Conservation (phyloP, 352 stramenopile species). For the Hyaloperonospora arabidopsidis region DNA sequence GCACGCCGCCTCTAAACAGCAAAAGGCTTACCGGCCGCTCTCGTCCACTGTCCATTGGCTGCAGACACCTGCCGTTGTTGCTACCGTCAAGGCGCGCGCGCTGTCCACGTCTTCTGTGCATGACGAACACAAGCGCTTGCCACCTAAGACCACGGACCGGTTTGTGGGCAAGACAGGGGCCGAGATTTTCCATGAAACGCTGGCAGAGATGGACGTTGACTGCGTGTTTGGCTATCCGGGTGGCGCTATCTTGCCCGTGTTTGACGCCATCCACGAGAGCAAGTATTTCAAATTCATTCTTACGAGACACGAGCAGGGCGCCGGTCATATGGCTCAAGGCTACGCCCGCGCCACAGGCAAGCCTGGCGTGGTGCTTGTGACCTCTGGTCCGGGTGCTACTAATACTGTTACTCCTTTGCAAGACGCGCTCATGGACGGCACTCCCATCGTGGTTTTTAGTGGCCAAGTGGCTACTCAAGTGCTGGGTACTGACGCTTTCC, state of each 20-base stretch:
- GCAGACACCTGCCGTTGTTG: slow-evolving; percentile 9
- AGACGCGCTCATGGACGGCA: slow-evolving; percentile 92
- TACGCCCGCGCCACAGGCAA: slow-evolving; percentile 80
- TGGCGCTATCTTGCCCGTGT: slow-evolving; percentile 89
- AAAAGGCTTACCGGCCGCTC: slow-evolving; percentile 20
- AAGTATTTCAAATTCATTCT: slow-evolving; percentile 77
- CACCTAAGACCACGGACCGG: slow-evolving; percentile 64
- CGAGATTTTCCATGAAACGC: slow-evolving; percentile 91
- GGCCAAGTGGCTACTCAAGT: slow-evolving; percentile 90
- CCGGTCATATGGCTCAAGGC: slow-evolving; percentile 81
- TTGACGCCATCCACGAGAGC: slow-evolving; percentile 91
- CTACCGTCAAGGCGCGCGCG: slow-evolving; percentile 17
- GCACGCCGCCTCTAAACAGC: slow-evolving; percentile 25
- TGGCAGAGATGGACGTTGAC: slow-evolving; percentile 85
- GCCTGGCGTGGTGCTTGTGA: slow-evolving; percentile 90
- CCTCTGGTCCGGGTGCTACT: slow-evolving; percentile 88
- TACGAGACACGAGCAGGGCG: slow-evolving; percentile 75
- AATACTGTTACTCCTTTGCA: slow-evolving; percentile 92
- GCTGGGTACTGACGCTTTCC: slow-evolving; percentile 89
- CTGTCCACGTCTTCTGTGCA: slow-evolving; percentile 34
- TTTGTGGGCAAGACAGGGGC: slow-evolving; percentile 89
- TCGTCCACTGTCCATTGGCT: slow-evolving; percentile 20
- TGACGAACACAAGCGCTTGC: slow-evolving; percentile 28
- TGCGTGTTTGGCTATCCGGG: slow-evolving; percentile 92
- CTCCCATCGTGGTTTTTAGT: slow-evolving; percentile 91